phyloP scores from a whole-genome alignment of 176 grass and related monocot species.

The Rhynchospora tenuis region DNA sequence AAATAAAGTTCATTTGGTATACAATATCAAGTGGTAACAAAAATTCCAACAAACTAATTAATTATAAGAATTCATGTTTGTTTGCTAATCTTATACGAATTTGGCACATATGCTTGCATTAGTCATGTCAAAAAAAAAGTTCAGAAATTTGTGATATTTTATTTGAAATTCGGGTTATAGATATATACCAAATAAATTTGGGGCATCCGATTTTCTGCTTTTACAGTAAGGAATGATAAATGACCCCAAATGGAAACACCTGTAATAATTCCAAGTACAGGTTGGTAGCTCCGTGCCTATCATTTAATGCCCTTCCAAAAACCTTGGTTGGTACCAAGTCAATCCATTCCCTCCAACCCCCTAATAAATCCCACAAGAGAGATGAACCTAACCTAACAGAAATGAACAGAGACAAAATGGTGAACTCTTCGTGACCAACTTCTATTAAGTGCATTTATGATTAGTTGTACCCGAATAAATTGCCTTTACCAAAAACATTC shows the following conservation, averaged over 20 bases:
- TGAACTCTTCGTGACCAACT: conserved; percentile 9
- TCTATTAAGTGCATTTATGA: conserved; percentile 6
- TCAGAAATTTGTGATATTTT: not conserved
- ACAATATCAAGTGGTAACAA: not conserved
- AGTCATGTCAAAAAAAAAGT: not conserved
- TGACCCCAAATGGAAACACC: not conserved
- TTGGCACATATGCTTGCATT: not conserved
- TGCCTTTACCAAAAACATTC: conserved; percentile 8
- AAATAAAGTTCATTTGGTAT: not conserved
- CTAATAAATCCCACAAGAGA: conserved; percentile 12
- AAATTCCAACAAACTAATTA: not conserved
- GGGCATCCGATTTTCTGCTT: not conserved
- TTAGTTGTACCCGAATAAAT: conserved; percentile 12
- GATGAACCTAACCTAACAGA: conserved; percentile 22
- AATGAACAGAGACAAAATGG: conserved; percentile 13
- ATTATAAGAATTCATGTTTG: not conserved
- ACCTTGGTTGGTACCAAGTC: conserved; percentile 23
- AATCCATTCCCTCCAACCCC: not conserved
- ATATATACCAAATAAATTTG: not conserved
- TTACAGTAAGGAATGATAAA: conserved; percentile 11
- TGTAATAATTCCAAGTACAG: conserved; percentile 18
- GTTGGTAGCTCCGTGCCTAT: conserved; percentile 17
- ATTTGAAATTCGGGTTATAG: not conserved
- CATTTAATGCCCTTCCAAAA: conserved; percentile 22
- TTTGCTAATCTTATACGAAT: not conserved